Evolutionary conservation across 768 basidiomycete genomes (phyloP).

Genomic region (Rhodosporidiobolus sp.): DNA sequence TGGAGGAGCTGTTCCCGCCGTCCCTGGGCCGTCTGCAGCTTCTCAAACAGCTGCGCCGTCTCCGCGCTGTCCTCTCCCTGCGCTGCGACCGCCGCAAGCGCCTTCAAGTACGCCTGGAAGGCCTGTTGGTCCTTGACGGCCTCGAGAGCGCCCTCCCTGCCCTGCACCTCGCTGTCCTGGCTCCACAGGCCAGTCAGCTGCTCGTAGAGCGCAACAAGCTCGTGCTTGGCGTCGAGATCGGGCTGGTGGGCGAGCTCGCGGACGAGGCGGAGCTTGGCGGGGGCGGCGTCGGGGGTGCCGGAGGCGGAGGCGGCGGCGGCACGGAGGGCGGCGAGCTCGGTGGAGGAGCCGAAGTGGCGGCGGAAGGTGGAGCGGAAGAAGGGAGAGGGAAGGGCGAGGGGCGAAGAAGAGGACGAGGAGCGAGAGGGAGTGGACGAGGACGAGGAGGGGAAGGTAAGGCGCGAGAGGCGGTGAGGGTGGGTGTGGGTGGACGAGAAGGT

Average conservation of each 20-base stretch:
- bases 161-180: no score
- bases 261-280: slow-evolving; percentile 7
- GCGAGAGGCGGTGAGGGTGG: background rate
- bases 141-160: background rate
- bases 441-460: background rate
- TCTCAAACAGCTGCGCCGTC: slow-evolving; percentile 56
- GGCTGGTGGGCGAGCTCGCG: background rate
- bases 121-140: slow-evolving; percentile 66
- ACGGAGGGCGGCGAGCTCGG: background rate
- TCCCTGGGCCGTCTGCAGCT: slow-evolving; percentile 38
- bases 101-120: slow-evolving; percentile 71
- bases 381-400: background rate
- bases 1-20: slow-evolving; percentile 22
- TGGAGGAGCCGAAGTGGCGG: background rate
- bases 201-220: slow-evolving; percentile 30
- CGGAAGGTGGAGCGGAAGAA: background rate
- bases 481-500: slow-evolving; percentile 12
- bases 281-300: background rate
- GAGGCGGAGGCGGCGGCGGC: background rate
- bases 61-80: slow-evolving; percentile 63
- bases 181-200: slow-evolving; percentile 16
- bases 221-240: background rate
- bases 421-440: background rate
- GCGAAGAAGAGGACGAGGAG: background rate
- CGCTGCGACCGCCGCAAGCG: slow-evolving; percentile 53